phyloP scores from a whole-genome alignment of 768 basidiomycete species.

The Trichaptum fuscoviolaceum region DNA sequence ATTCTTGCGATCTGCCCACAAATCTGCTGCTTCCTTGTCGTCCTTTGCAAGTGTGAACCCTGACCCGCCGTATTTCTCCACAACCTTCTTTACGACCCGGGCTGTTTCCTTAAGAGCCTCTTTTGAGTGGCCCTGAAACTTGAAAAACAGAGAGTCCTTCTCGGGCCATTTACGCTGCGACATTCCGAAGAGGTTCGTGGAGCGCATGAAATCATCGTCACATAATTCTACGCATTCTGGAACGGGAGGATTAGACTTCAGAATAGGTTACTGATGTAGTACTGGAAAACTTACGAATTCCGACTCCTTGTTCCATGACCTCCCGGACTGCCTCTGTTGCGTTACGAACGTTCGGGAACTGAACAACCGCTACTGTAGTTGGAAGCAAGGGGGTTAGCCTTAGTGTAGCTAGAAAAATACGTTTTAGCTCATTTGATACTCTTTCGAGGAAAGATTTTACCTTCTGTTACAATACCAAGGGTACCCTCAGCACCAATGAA shows the following conservation, averaged over 20 bases:
- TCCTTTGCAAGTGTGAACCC: slow-evolving; percentile 60
- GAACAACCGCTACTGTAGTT: slow-evolving; percentile 76
- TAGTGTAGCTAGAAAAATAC: slow-evolving; percentile 53
- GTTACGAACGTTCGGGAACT: slow-evolving; percentile 69
- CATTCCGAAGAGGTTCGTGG: slow-evolving; percentile 17
- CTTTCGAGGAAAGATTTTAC: slow-evolving; percentile 25
- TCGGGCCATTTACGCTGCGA: slow-evolving; percentile 50
- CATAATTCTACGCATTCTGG: slow-evolving; percentile 82
- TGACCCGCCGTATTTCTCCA: slow-evolving; percentile 60
- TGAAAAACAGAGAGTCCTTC: slow-evolving; percentile 77
- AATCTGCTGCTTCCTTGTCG: slow-evolving; percentile 57
- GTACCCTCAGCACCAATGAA: slow-evolving; percentile 78
- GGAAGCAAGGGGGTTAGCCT: slow-evolving; percentile 77
- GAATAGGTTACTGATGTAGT: background rate
- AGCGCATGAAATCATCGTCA: slow-evolving; percentile 56
- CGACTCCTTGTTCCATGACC: slow-evolving; percentile 65
- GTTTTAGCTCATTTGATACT: background rate
- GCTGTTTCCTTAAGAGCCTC: slow-evolving; percentile 59
- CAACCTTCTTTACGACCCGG: slow-evolving; percentile 49
- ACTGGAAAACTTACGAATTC: slow-evolving; percentile 54
- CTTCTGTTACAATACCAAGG: slow-evolving; percentile 67
- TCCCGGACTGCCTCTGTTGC: slow-evolving; percentile 75
- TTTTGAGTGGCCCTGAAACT: slow-evolving; percentile 70
- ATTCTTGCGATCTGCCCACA: slow-evolving; percentile 77
- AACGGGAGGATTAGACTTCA: background rate